Base-by-base conservation (phyloP, 768 basidiomycete species). In the Galerina sulciceps region DNA sequence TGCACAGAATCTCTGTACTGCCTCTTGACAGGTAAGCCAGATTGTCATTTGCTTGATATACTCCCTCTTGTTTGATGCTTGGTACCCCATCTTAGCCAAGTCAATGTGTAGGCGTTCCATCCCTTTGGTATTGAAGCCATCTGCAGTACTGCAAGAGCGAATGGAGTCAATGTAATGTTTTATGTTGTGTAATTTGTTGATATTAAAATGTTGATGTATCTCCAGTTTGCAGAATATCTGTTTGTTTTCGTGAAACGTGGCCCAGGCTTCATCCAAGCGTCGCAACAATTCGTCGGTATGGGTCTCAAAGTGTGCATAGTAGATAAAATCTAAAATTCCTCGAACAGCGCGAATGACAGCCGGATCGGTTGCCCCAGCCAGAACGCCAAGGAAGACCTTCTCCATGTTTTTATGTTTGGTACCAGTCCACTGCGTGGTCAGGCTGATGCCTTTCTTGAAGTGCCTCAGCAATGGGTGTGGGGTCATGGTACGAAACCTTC, bases 81-180 rank as follows among this genome's bases (percentile, higher is more conserved):
- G 43, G 50, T 73, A 75, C 0, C 65, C 72, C 2, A 62, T 38
- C 59, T 82, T 82, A 1, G 77, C 75, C 43, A 68, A 73, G 62
- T 81, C 71, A 46, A 81, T 81, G 53, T 82, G 81, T 0, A 82
- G 68, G 0, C 71, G 68, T 61, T 81, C 77, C 0, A 72, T 58
- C 0, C 43, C 31, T 59, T 81, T 76, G 0, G 72, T 75, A 56
- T 76, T 76, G 62, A 68, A 76, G 18, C 70, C 68, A 58, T 76
- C 73, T 0, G 67, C 59, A 6, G 68, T 70, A 4, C 74, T 73
- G 45, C 63, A 64, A 14, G 52, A 48, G 2, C 57, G 54, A 37
- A 80, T 80, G 0, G 58, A 40, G 0, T 70, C 57, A 1, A 64
- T 2, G 60, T 79, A 79, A 57, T 78, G 76, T 10, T 47, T 15